Evolutionary conservation across 2,329 filamentous ascomycete genomes (phyloP).

Genomic region (Calonectria hongkongensis): DNA sequence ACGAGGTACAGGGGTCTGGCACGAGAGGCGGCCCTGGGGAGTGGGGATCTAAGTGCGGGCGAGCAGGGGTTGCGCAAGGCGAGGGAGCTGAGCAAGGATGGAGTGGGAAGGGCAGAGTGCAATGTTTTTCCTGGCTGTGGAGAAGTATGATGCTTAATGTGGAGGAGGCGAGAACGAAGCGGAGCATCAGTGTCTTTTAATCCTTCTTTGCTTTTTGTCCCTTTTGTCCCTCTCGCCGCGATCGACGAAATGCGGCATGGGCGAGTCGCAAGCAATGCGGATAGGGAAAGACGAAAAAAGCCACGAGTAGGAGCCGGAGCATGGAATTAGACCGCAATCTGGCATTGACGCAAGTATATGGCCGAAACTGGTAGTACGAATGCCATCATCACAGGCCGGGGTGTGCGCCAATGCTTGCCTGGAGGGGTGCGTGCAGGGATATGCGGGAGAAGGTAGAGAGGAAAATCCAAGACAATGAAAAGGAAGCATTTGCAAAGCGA

Average conservation of each 20-base stretch:
- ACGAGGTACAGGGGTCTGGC: conserved; percentile 43
- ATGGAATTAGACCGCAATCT: conserved; percentile 13
- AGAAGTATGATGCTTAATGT: conserved; percentile 30
- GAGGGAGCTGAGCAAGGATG: conserved; percentile 44
- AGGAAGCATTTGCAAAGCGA: conserved; percentile 16
- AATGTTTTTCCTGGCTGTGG: conserved; percentile 26
- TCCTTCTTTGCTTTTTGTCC: conserved; percentile 11
- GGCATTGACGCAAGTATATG: conserved; percentile 31
- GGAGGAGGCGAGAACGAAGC: conserved; percentile 31
- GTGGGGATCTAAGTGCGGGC: conserved; percentile 49
- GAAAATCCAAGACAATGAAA: conserved; percentile 11
- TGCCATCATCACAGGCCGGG: conserved; percentile 34
- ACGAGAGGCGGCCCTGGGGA: conserved; percentile 35
- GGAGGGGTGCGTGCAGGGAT: conserved; percentile 27
- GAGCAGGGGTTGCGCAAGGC: conserved; percentile 42
- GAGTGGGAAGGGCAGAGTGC: conserved; percentile 21
- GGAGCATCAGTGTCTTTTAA: conserved; percentile 26
- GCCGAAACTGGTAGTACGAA: conserved; percentile 31
- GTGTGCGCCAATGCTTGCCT: conserved; percentile 7
- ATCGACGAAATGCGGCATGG: conserved; percentile 6
- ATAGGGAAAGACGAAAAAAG: conserved; percentile 20
- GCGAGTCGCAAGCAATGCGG: conserved; percentile 18
- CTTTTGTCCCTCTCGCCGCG: neutral
- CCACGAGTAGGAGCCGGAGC: neutral
- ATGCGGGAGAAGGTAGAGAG: neutral